Conservation (phyloP, 352 stramenopile genomes). For the Phytopythium sindhum region DNA sequence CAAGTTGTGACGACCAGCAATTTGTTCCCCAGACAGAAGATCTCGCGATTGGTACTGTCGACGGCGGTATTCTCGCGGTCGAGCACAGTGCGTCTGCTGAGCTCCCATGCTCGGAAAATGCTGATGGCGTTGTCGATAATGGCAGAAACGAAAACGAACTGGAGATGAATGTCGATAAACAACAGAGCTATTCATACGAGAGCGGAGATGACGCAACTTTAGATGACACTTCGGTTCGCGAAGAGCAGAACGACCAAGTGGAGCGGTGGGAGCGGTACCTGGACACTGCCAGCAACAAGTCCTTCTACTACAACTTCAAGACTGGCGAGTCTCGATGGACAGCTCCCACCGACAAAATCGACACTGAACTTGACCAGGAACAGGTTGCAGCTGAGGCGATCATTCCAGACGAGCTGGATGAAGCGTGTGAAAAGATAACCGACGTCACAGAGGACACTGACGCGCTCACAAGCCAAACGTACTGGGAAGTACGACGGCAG, state of each 20-base stretch:
- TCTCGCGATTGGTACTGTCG: neutral
- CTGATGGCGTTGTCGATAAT: neutral
- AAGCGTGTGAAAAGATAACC: constrained; percentile 2
- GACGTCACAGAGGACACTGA: neutral
- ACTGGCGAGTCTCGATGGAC: constrained; percentile 43
- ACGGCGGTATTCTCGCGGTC: neutral
- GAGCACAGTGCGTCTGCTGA: neutral
- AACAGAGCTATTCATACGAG: neutral
- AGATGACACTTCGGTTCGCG: neutral
- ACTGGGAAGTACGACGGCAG: constrained; percentile 20
- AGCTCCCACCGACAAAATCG: constrained; percentile 11
- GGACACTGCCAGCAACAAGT: constrained; percentile 42
- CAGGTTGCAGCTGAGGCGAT: neutral
- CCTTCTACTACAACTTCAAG: constrained; percentile 46
- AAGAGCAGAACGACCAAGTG: neutral
- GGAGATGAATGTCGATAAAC: neutral
- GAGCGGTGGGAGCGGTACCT: constrained; percentile 51
- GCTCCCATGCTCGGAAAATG: neutral
- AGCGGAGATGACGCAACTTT: neutral
- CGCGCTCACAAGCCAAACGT: neutral
- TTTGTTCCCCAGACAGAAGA: neutral
- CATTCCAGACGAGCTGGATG: constrained; percentile 12
- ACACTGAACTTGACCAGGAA: constrained; percentile 1
- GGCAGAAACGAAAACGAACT: neutral
- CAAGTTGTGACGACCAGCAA: neutral